Evolutionary conservation across 2,329 filamentous ascomycete genomes (phyloP).

Genomic region (Chaetomiaceae sp.): DNA sequence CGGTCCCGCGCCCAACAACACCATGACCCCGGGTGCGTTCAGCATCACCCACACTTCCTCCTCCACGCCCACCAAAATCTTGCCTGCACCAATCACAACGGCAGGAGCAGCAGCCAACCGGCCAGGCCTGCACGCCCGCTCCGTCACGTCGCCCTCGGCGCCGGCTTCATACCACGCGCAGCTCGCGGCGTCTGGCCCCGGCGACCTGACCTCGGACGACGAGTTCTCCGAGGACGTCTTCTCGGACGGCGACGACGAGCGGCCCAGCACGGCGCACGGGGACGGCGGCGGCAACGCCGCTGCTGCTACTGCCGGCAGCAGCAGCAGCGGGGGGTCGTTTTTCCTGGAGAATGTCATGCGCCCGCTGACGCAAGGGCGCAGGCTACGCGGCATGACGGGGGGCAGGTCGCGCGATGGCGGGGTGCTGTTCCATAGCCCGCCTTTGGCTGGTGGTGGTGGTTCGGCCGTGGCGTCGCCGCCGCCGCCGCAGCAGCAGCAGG

Average conservation of each 20-base stretch:
- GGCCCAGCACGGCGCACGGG: conserved; percentile 34
- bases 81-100: not conserved
- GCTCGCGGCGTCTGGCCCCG: conserved; percentile 35
- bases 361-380: conserved; percentile 53
- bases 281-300: conserved; percentile 13
- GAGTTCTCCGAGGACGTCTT: conserved; percentile 62
- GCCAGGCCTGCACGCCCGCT: conserved; percentile 70
- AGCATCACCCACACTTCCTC: conserved; percentile 24
- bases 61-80: not conserved
- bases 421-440: conserved; percentile 17
- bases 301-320: conserved; percentile 19
- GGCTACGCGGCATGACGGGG: no score
- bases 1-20: conserved; percentile 32
- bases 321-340: no score
- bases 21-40: conserved; percentile 58
- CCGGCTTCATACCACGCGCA: conserved; percentile 48
- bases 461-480: not conserved
- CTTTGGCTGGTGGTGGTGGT: not conserved
- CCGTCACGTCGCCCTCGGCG: conserved; percentile 72
- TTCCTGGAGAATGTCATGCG: conserved; percentile 57
- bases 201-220: conserved; percentile 67
- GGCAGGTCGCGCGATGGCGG: conserved; percentile 28
- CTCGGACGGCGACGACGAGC: conserved; percentile 67
- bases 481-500: conserved; percentile 3
- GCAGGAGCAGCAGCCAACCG: conserved; percentile 36